These are phyloP conservation scores for Annona cherimola DNA, from an alignment of 164 flowering plant genomes.

Conservation along the genomic window DNA sequence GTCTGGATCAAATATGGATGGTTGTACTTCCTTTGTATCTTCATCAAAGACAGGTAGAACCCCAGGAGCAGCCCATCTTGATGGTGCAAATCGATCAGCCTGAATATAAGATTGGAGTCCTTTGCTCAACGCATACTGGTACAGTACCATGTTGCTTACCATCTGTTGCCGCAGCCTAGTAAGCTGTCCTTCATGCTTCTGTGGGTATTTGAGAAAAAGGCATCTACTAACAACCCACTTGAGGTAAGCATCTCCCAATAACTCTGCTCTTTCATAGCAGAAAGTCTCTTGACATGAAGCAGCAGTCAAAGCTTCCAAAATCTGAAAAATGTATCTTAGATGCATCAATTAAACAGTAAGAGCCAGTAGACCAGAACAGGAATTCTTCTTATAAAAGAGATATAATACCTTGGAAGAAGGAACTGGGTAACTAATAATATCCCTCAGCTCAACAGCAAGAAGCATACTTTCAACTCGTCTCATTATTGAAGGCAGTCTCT, in stretches of 20 bases:
- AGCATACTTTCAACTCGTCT: slow-evolving; percentile 97
- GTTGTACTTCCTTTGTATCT: slow-evolving; percentile 65
- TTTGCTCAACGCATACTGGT: slow-evolving; percentile 72
- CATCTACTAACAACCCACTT: slow-evolving; percentile 98
- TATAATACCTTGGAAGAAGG: slow-evolving; percentile 68
- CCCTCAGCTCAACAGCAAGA: slow-evolving; percentile 82
- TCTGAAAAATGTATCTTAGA: slow-evolving; percentile 33
- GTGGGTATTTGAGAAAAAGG: slow-evolving; percentile 91
- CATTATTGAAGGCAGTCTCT: slow-evolving; percentile 92
- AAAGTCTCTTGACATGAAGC: slow-evolving; percentile 99
- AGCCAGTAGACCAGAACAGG: not conserved
- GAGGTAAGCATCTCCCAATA: slow-evolving; percentile 96
- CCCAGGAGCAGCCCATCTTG: slow-evolving; percentile 99
- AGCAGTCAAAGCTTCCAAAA: slow-evolving; percentile 96
- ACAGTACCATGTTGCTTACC: slow-evolving; percentile 95
- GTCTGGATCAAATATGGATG: slow-evolving; percentile 55
- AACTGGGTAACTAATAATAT: slow-evolving; percentile 63
- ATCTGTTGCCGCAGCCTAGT: slow-evolving; percentile 98
- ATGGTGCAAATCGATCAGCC: slow-evolving; percentile 98
- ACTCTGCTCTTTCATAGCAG: slow-evolving; percentile 98
- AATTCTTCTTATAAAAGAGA: not conserved
- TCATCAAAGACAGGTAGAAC: slow-evolving; percentile 97
- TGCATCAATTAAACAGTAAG: slow-evolving; percentile 8
- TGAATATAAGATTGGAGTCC: slow-evolving; percentile 93
- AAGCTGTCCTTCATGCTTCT: slow-evolving; percentile 98